Evolutionary conservation across 2,329 filamentous ascomycete genomes (phyloP).

Genomic region (Hirsutella rhossiliensis): DNA sequence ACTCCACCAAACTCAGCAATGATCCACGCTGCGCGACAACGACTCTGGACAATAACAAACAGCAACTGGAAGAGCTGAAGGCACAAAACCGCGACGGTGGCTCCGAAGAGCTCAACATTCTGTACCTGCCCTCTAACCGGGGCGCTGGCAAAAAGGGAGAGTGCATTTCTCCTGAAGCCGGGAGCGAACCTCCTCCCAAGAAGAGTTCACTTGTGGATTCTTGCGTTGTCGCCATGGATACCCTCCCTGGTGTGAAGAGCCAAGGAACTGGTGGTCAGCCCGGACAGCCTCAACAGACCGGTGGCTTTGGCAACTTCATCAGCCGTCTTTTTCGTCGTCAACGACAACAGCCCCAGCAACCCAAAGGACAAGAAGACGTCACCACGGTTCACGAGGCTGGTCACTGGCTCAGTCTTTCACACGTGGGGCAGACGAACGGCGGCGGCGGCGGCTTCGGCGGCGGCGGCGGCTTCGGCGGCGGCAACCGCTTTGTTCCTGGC

Average conservation of each 20-base stretch:
- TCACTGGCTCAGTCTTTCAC: neutral
- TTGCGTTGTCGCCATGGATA: neutral
- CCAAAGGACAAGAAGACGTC: no score
- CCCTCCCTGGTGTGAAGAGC: neutral
- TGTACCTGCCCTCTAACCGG: neutral
- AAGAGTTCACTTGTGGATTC: neutral
- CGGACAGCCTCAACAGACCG: no score
- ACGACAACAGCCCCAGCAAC: no score
- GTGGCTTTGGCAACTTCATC: no score
- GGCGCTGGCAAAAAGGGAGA: neutral
- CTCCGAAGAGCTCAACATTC: neutral
- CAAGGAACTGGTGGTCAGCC: no score
- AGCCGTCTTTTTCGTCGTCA: no score
- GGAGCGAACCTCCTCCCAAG: neutral
- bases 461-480: no score
- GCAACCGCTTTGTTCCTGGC: no score
- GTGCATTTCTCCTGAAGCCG: neutral
- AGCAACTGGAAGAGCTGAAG: neutral
- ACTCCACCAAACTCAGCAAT: neutral
- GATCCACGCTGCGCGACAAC: neutral
- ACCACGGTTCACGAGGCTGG: neutral
- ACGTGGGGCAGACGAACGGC: neutral
- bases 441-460: no score
- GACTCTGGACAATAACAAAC: neutral
- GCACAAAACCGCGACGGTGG: neutral